Evolutionary conservation across 108 stramenopile species (phyloP).

Genomic region (Cyclotella distinguenda): DNA sequence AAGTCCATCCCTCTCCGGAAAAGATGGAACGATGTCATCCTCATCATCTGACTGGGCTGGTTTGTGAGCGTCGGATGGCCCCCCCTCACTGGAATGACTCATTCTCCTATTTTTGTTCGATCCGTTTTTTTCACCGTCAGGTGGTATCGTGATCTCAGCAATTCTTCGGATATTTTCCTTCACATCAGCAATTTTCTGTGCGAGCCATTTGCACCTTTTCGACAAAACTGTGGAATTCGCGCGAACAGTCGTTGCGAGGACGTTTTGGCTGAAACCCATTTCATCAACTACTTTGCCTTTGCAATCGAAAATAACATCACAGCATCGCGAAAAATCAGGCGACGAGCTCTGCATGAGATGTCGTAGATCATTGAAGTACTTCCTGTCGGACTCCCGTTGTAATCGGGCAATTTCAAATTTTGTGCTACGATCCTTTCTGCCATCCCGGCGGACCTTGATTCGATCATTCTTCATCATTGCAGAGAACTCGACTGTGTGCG

Average conservation of each 20-base stretch:
- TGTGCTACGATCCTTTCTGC: conserved; percentile 37
- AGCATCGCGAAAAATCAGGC: conserved; percentile 18
- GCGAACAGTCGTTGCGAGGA: conserved; percentile 52
- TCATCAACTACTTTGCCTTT: conserved; percentile 67
- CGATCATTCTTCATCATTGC: conserved; percentile 88
- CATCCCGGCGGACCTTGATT: conserved; percentile 57
- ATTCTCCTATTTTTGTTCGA: conserved; percentile 26
- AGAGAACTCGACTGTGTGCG: conserved; percentile 66
- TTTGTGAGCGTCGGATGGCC: background rate
- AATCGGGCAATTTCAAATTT: conserved; percentile 43
- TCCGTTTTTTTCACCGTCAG: conserved; percentile 25
- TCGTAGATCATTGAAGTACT: conserved; percentile 64
- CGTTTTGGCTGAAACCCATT: conserved; percentile 65
- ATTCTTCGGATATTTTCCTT: conserved; percentile 34
- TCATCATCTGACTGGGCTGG: conserved; percentile 58
- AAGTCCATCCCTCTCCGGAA: conserved; percentile 1
- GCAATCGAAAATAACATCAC: conserved; percentile 77
- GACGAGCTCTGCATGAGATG: conserved; percentile 49
- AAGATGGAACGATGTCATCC: conserved; percentile 39
- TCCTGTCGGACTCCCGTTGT: conserved; percentile 68
- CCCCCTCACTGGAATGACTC: conserved; percentile 20
- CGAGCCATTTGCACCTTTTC: conserved; percentile 76
- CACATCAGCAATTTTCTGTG: conserved; percentile 52
- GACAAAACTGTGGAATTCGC: conserved; percentile 63
- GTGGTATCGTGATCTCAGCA: conserved; percentile 34